These are phyloP conservation scores for Oryza punctata DNA, from an alignment of 176 grass and related monocot genomes.

Conservation along the genomic window DNA sequence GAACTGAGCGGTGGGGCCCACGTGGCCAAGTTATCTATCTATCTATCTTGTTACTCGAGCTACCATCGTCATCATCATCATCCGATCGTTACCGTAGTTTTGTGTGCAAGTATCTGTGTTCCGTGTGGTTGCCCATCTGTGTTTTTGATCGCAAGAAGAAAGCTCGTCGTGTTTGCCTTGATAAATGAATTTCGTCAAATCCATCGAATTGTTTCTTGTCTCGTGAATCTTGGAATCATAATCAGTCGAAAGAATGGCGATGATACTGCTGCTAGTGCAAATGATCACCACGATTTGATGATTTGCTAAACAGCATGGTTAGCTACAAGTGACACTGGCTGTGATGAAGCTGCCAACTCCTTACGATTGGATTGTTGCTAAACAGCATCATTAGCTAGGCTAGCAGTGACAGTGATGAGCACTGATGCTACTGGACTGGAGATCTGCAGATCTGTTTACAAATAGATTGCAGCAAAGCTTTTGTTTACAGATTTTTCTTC, in stretches of 20 bases:
- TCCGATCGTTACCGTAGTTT: not conserved
- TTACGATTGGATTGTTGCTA: not conserved
- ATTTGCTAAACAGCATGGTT: too few species aligned
- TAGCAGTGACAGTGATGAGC: not conserved
- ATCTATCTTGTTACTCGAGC: not conserved
- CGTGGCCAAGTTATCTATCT: slow-evolving; percentile 36
- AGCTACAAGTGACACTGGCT: too few species aligned
- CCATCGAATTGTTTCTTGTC: not conserved
- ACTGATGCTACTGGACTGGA: not conserved
- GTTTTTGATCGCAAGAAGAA: slow-evolving; percentile 36
- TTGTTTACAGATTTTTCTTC: not conserved
- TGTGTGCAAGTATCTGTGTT: not conserved
- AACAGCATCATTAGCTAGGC: not conserved
- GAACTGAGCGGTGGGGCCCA: slow-evolving; percentile 38
- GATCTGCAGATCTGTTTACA: not conserved
- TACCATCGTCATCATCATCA: too few species aligned
- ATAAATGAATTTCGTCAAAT: not conserved
- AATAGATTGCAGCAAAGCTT: not conserved
- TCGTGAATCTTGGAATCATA: too few species aligned
- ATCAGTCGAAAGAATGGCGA: too few species aligned
- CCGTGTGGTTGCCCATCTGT: slow-evolving; percentile 22
- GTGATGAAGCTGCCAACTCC: too few species aligned
- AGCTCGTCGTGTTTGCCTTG: not conserved
- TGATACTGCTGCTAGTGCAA: too few species aligned
- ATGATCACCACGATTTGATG: too few species aligned